phyloP scores from a whole-genome alignment of 2,329 filamentous ascomycete genomes.

The Fusarium praegraminearum region DNA sequence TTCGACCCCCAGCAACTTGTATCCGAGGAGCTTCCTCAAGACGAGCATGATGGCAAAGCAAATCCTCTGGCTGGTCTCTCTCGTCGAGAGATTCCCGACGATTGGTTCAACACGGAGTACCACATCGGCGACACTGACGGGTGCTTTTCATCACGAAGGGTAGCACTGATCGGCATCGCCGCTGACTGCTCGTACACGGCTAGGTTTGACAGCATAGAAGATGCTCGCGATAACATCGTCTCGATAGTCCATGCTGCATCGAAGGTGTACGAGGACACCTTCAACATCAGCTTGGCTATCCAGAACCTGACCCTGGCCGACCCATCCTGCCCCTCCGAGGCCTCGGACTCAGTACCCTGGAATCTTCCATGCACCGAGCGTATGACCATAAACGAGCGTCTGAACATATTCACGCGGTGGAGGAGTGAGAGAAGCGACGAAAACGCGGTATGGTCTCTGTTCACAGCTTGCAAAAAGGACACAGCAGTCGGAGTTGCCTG shows the following conservation, averaged over 20 bases:
- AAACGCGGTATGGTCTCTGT: constrained; percentile 88
- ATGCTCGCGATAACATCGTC: constrained; percentile 77
- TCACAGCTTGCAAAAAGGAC: constrained; percentile 79
- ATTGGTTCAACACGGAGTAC: constrained; percentile 5
- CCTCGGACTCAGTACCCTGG: constrained; percentile 73
- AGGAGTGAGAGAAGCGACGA: constrained; percentile 74
- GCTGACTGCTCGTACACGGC: constrained; percentile 87
- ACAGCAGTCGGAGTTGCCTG: constrained; percentile 87
- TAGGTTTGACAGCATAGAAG: constrained; percentile 71
- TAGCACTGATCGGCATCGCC: constrained; percentile 90
- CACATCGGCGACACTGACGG: constrained; percentile 78
- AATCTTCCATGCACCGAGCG: constrained; percentile 76
- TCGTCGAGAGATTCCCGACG: constrained; percentile 3
- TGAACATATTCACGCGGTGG: constrained; percentile 87
- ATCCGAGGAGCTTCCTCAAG: background rate
- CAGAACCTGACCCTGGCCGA: constrained; percentile 81
- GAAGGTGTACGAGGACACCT: constrained; percentile 82
- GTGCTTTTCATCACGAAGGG: constrained; percentile 82
- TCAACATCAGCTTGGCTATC: constrained; percentile 89
- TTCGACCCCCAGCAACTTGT: background rate
- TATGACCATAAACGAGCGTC: constrained; percentile 73
- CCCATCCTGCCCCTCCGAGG: constrained; percentile 70
- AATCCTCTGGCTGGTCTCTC: background rate
- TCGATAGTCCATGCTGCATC: constrained; percentile 87
- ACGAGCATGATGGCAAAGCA: background rate